Percentiles rank a stretch among this genome's conserved stretches.
phyloP scores from a whole-genome alignment of 495 filamentous ascomycete genomes.

The Hypoxylon intermedium region DNA sequence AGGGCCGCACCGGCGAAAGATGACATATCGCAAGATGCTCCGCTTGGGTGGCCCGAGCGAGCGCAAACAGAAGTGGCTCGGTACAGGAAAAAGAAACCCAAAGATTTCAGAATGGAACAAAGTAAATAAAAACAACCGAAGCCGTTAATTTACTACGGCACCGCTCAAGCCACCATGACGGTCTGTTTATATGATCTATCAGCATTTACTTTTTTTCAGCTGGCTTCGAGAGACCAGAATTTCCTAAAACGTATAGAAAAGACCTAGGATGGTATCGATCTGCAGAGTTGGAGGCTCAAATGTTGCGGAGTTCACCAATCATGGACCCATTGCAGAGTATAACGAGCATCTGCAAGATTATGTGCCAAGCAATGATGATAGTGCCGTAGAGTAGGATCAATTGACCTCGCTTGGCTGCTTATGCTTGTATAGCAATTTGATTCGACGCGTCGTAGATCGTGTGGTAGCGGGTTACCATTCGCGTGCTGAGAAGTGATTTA shows the following conservation, averaged over 20 bases:
- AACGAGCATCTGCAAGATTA: conserved; percentile 13
- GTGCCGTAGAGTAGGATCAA: conserved; percentile 17
- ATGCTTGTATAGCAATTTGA: conserved; percentile 18
- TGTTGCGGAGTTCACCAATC: conserved; percentile 20
- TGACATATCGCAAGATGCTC: conserved; percentile 27
- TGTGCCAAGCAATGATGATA: conserved; percentile 27
- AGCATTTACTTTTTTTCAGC: conserved; percentile 19
- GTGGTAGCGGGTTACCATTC: conserved; percentile 10
- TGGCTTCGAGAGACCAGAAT: conserved; percentile 8
- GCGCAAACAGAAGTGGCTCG: conserved; percentile 1
- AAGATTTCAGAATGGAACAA: neutral
- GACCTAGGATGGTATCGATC: conserved; percentile 18
- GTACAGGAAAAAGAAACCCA: conserved; percentile 5
- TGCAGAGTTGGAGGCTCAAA: conserved; percentile 8
- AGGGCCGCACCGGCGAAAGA: conserved; percentile 34
- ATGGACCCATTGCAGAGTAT: conserved; percentile 2
- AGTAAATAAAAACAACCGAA: conserved; percentile 11
- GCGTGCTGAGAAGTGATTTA: conserved; percentile 10
- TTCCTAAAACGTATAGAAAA: conserved; percentile 30
- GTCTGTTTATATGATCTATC: conserved; percentile 9
- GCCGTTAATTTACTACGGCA: neutral
- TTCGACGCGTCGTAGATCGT: conserved; percentile 22
- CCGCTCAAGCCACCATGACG: conserved; percentile 19
- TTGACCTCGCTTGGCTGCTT: conserved; percentile 9
- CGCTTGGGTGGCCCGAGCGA: neutral